Evolutionary conservation across 768 basidiomycete genomes (phyloP).

Genomic region (Galerina sulciceps): DNA sequence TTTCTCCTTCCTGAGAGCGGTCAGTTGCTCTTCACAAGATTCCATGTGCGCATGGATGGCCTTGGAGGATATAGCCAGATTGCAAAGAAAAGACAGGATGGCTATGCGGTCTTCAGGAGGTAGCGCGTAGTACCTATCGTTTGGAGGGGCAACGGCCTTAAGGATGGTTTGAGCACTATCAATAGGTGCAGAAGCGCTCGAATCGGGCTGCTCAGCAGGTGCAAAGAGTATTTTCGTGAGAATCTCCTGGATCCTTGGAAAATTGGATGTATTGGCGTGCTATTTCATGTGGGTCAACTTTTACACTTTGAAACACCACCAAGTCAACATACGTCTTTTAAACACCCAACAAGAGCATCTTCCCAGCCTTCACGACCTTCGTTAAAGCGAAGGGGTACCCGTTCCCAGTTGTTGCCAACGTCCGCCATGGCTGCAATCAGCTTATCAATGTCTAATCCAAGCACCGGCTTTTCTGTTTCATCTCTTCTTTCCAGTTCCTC

Average conservation of each 20-base stretch:
- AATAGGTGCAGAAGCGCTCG: conserved; percentile 52
- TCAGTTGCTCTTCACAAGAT: conserved; percentile 85
- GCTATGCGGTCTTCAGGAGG: conserved; percentile 81
- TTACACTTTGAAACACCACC: neutral
- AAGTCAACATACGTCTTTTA: conserved; percentile 77
- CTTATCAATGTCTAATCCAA: conserved; percentile 66
- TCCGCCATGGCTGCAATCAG: conserved; percentile 75
- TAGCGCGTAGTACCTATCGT: conserved; percentile 74
- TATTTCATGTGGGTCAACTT: conserved; percentile 29
- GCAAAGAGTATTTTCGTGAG: conserved; percentile 76
- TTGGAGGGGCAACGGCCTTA: conserved; percentile 52
- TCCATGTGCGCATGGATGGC: conserved; percentile 90
- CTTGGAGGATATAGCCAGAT: conserved; percentile 89
- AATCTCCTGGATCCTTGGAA: conserved; percentile 74
- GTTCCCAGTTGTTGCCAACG: conserved; percentile 87
- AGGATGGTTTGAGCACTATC: conserved; percentile 34
- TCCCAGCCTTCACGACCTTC: conserved; percentile 91
- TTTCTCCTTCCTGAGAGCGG: conserved; percentile 92
- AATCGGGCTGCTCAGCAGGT: conserved; percentile 53
- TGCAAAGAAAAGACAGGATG: conserved; percentile 87
- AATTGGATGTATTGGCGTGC: conserved; percentile 76
- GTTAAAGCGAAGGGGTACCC: conserved; percentile 68
- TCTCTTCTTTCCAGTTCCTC: conserved; percentile 45
- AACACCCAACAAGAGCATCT: conserved; percentile 84
- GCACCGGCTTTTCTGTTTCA: conserved; percentile 43